phyloP scores from a whole-genome alignment of 257 asterid genomes.

The Forsythia suspensa region DNA sequence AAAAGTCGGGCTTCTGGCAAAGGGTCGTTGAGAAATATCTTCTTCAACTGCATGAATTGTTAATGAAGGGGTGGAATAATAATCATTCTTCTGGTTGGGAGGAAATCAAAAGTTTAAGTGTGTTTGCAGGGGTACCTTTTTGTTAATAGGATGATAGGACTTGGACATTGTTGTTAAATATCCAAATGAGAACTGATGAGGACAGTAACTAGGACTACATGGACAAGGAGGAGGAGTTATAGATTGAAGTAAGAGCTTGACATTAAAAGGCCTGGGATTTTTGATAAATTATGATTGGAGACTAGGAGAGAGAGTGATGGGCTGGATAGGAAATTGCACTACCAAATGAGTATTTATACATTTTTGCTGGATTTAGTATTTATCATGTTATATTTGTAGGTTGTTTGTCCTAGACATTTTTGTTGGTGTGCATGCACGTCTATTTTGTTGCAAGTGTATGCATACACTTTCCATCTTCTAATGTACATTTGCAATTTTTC shows the following conservation, averaged over 20 bases:
- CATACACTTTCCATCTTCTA: background rate
- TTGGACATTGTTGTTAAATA: background rate
- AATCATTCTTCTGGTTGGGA: background rate
- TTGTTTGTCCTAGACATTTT: background rate
- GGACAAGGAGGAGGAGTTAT: background rate
- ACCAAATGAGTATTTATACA: background rate
- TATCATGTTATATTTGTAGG: background rate
- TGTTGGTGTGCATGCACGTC: background rate
- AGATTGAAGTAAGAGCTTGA: background rate
- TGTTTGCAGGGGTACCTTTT: background rate
- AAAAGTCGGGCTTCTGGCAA: background rate
- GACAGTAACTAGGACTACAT: background rate
- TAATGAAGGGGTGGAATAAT: background rate
- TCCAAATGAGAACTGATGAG: background rate
- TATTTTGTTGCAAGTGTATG: slow-evolving; percentile 3
- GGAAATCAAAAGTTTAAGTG: background rate
- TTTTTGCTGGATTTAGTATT: background rate
- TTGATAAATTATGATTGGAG: background rate
- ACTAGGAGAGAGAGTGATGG: background rate
- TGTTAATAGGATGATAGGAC: background rate
- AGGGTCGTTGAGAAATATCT: background rate
- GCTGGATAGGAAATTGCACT: background rate
- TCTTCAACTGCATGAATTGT: background rate
- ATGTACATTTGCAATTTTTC: background rate
- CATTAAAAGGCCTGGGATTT: background rate